These are phyloP conservation scores for Elsinoe fawcettii DNA, from an alignment of 2,329 filamentous ascomycete species.

Conservation along the genomic window DNA sequence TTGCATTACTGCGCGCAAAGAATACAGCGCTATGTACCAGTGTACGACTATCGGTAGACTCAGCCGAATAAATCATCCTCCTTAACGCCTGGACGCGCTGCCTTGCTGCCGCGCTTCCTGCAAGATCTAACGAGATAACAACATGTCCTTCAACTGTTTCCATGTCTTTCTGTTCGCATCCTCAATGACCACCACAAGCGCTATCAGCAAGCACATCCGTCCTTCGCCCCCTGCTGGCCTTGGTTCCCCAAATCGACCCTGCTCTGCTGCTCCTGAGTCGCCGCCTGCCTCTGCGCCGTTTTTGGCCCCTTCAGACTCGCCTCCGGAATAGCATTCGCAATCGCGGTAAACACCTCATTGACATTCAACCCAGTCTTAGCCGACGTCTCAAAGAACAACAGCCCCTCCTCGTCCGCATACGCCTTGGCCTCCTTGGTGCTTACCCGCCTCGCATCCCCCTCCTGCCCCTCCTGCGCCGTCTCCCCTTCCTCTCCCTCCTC, in stretches of 20 bases:
- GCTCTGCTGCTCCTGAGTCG: constrained; percentile 57
- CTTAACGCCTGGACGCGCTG: constrained; percentile 4
- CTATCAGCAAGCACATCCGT: constrained; percentile 76
- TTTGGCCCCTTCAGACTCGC: constrained; percentile 85
- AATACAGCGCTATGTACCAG: constrained; percentile 1
- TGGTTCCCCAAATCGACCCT: constrained; percentile 75
- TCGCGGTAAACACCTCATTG: constrained; percentile 91
- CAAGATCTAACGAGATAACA: neutral
- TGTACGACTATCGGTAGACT: constrained; percentile 9
- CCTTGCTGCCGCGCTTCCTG: neutral
- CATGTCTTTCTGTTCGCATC: neutral
- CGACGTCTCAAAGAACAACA: constrained; percentile 96
- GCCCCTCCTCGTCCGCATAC: constrained; percentile 88
- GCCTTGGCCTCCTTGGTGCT: constrained; percentile 82
- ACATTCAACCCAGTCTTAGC: constrained; percentile 96
- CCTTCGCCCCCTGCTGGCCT: constrained; percentile 65
- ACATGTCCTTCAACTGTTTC: neutral
- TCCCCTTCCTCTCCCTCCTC: constrained; percentile 41
- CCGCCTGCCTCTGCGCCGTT: constrained; percentile 47
- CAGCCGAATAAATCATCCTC: neutral
- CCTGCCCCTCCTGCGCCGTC: constrained; percentile 43
- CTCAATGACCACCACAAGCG: neutral
- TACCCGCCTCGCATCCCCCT: constrained; percentile 75
- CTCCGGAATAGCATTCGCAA: constrained; percentile 96
- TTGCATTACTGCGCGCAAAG: neutral